Conservation (phyloP, 768 basidiomycete genomes). For the Ephemerocybe angulata region DNA sequence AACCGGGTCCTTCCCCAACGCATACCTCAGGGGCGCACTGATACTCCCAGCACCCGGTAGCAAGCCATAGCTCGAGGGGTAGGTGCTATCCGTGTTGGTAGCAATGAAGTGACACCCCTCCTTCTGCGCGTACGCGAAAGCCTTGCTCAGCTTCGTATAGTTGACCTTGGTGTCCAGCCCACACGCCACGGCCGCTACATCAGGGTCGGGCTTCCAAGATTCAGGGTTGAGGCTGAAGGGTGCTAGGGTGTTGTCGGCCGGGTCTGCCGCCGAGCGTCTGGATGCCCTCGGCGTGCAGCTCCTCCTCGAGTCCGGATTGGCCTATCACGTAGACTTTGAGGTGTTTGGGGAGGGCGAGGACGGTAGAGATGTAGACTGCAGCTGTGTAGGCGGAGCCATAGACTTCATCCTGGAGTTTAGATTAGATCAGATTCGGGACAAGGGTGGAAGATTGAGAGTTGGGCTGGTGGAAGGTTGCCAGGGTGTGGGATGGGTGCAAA, state of each 20-base stretch:
- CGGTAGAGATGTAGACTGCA: constrained; percentile 75
- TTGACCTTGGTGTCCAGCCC: constrained; percentile 85
- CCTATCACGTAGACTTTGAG: constrained; percentile 97
- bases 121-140: constrained; percentile 83
- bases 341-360: constrained; percentile 82
- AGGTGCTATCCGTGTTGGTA: constrained; percentile 93
- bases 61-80: constrained; percentile 65
- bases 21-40: constrained; percentile 75
- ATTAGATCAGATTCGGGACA: neutral
- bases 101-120: constrained; percentile 83
- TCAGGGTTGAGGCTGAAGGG: constrained; percentile 50
- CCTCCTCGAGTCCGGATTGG: constrained; percentile 87
- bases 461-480: no score
- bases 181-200: constrained; percentile 90
- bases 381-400: constrained; percentile 88
- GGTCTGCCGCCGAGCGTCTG: constrained; percentile 76
- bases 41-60: constrained; percentile 86
- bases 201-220: constrained; percentile 46
- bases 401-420: constrained; percentile 74
- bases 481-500: no score
- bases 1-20: constrained; percentile 66
- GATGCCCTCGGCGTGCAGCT: constrained; percentile 85
- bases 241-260: constrained; percentile 73
- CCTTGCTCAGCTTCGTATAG: constrained; percentile 93
- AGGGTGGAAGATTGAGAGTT: no score